These are phyloP conservation scores for Fusarium sp. DNA, from an alignment of 2,329 filamentous ascomycete species.

Conservation along the genomic window DNA sequence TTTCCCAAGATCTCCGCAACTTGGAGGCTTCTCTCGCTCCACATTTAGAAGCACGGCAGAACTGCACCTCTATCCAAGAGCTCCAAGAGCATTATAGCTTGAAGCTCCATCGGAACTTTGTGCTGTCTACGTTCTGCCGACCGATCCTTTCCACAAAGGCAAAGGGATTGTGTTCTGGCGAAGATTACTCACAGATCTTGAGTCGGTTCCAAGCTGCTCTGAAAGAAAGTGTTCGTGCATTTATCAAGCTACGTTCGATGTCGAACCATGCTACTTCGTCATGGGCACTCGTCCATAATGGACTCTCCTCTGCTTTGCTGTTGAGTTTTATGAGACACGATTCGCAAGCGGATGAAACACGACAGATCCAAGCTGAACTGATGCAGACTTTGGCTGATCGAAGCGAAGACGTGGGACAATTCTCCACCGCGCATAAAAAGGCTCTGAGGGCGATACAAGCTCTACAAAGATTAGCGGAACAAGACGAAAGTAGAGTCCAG, in stretches of 20 bases:
- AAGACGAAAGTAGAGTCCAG: background rate
- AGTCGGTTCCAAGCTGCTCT: conserved; percentile 11
- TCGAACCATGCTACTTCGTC: conserved; percentile 29
- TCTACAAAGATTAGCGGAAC: conserved; percentile 9
- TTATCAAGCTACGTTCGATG: conserved; percentile 24
- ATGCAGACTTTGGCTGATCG: conserved; percentile 17
- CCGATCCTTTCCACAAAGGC: conserved; percentile 11
- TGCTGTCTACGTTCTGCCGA: conserved; percentile 25
- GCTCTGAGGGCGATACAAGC: conserved; percentile 24
- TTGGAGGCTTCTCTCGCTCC: conserved; percentile 4
- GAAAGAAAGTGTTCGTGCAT: conserved; percentile 15
- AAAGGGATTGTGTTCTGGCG: background rate
- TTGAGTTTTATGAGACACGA: conserved; percentile 27
- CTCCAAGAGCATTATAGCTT: conserved; percentile 24
- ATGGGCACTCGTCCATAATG: conserved; percentile 39
- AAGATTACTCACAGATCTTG: background rate
- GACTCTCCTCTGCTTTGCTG: conserved; percentile 29
- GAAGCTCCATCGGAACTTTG: conserved; percentile 26
- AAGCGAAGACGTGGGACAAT: conserved; percentile 5
- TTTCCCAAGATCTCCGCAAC: conserved; percentile 7
- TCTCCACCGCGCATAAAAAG: conserved; percentile 30
- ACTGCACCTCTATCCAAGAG: conserved; percentile 24
- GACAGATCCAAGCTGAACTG: conserved; percentile 29
- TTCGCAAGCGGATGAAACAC: conserved; percentile 6
- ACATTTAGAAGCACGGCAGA: background rate